Percentiles rank a stretch among this genome's conserved stretches.
These are phyloP conservation scores for Paradendryphiella salina DNA, from an alignment of 2,329 filamentous ascomycete species.

Conservation along the genomic window DNA sequence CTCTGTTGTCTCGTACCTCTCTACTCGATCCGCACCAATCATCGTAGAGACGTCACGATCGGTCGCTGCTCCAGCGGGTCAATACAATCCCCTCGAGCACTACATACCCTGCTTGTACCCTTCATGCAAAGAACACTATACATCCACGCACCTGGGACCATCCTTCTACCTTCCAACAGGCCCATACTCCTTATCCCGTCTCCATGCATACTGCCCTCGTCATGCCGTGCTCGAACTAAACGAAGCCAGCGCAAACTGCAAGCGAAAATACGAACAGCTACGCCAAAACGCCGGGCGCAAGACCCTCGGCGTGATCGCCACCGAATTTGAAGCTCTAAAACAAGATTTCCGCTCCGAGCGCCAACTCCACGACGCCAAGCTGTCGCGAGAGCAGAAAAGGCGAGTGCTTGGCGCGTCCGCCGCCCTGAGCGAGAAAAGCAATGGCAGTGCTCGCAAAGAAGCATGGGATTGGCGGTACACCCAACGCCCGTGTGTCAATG, in stretches of 20 bases:
- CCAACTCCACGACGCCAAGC: slow-evolving; percentile 11
- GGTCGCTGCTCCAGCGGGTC: slow-evolving; percentile 12
- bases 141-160: slow-evolving; percentile 26
- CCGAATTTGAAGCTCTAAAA: slow-evolving; percentile 34
- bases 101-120: slow-evolving; percentile 37
- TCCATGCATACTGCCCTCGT: slow-evolving; percentile 33
- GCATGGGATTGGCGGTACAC: slow-evolving; percentile 36
- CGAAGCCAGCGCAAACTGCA: slow-evolving; percentile 30
- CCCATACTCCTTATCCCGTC: slow-evolving; percentile 33
- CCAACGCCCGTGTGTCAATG: slow-evolving; percentile 31
- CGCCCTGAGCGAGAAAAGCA: not conserved
- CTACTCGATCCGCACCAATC: slow-evolving; percentile 26
- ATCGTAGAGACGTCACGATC: slow-evolving; percentile 7
- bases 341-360: slow-evolving; percentile 21
- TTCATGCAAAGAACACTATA: slow-evolving; percentile 33
- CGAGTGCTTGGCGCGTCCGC: slow-evolving; percentile 17
- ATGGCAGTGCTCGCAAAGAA: not conserved
- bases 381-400: slow-evolving; percentile 17
- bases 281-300: slow-evolving; percentile 42
- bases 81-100: slow-evolving; percentile 38
- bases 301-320: slow-evolving; percentile 34
- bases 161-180: slow-evolving; percentile 36
- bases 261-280: slow-evolving; percentile 33
- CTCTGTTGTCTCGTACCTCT: slow-evolving; percentile 10
- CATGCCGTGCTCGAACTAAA: slow-evolving; percentile 37